Conservation (phyloP, 495 filamentous ascomycete species). For the Tuber borchii region DNA sequence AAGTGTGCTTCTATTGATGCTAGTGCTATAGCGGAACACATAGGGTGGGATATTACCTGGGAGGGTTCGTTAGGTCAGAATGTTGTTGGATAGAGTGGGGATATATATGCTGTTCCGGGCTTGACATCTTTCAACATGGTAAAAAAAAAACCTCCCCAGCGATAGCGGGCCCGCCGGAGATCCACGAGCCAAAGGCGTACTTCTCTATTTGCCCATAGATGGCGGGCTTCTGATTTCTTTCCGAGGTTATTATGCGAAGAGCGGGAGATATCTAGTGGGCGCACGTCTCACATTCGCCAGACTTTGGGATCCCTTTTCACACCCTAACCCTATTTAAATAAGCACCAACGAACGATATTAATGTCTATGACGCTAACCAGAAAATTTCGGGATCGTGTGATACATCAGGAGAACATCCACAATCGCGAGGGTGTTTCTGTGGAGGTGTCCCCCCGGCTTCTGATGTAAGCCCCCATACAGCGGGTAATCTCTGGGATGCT, state of each 20-base stretch:
- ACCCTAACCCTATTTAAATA: conserved; percentile 15
- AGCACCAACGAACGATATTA: conserved; percentile 45
- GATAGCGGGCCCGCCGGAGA: conserved; percentile 46
- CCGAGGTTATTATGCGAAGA: conserved; percentile 46
- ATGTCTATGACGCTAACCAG: conserved; percentile 44
- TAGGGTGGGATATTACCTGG: conserved; percentile 46
- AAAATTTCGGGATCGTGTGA: conserved; percentile 51
- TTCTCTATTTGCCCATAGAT: conserved; percentile 52
- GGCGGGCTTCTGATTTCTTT: conserved; percentile 51
- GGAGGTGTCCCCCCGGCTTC: conserved; percentile 50
- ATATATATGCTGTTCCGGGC: conserved; percentile 42
- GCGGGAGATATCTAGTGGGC: conserved; percentile 38
- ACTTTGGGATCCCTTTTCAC: not conserved
- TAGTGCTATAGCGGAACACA: conserved; percentile 41
- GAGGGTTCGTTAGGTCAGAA: conserved; percentile 50
- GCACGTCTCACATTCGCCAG: conserved; percentile 10
- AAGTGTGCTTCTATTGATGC: conserved; percentile 44
- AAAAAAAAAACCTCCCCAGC: conserved; percentile 44
- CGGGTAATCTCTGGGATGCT: conserved; percentile 32
- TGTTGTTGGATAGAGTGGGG: conserved; percentile 46
- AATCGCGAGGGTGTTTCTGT: conserved; percentile 51
- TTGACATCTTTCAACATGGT: conserved; percentile 49
- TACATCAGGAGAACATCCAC: conserved; percentile 48
- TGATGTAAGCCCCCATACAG: conserved; percentile 51
- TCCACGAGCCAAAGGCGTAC: conserved; percentile 46